A percentile compares a stretch with the other conserved stretches of the same genome.
Evolutionary conservation across 2,329 filamentous ascomycete genomes (phyloP).

Genomic region (Alternaria triticimaculans): DNA sequence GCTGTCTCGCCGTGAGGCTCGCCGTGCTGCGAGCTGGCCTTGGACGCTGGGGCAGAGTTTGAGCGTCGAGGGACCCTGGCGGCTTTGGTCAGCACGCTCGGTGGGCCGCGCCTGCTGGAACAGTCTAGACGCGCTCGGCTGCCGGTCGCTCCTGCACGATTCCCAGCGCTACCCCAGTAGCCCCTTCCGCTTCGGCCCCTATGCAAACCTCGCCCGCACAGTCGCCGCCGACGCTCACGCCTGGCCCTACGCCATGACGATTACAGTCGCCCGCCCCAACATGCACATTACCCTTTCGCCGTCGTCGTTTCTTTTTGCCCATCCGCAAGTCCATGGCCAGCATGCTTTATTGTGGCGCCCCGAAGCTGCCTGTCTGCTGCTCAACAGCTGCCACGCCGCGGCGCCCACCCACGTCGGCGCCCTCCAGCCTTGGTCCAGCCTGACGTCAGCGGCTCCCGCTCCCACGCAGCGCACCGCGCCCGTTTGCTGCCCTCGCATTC

Average conservation of each 20-base stretch:
- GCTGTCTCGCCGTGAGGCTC: background rate
- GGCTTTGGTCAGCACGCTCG: slow-evolving; percentile 9
- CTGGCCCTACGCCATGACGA: slow-evolving; percentile 7
- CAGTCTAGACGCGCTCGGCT: slow-evolving; percentile 29
- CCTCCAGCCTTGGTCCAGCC: background rate
- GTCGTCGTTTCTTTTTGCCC: slow-evolving; percentile 3
- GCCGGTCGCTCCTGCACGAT: slow-evolving; percentile 21
- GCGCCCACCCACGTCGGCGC: background rate
- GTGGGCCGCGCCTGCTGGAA: slow-evolving; percentile 25
- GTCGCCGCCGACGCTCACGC: slow-evolving; percentile 11
- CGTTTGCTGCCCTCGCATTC: background rate
- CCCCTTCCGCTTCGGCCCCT: slow-evolving; percentile 19
- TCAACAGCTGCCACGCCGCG: background rate
- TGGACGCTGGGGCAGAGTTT: slow-evolving; percentile 1
- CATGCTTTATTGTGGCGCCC: slow-evolving; percentile 6
- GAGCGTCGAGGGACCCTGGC: slow-evolving; percentile 5
- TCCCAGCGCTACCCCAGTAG: slow-evolving; percentile 23
- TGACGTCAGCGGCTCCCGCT: slow-evolving; percentile 19
- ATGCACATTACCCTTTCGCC: slow-evolving; percentile 13
- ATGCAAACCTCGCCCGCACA: slow-evolving; percentile 16
- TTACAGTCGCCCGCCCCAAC: background rate
- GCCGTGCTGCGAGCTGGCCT: background rate
- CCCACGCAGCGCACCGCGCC: background rate
- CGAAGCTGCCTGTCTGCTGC: background rate
- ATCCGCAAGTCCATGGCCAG: background rate